phyloP scores from a whole-genome alignment of 2,329 filamentous ascomycete genomes.

The Elsinoe australis region DNA sequence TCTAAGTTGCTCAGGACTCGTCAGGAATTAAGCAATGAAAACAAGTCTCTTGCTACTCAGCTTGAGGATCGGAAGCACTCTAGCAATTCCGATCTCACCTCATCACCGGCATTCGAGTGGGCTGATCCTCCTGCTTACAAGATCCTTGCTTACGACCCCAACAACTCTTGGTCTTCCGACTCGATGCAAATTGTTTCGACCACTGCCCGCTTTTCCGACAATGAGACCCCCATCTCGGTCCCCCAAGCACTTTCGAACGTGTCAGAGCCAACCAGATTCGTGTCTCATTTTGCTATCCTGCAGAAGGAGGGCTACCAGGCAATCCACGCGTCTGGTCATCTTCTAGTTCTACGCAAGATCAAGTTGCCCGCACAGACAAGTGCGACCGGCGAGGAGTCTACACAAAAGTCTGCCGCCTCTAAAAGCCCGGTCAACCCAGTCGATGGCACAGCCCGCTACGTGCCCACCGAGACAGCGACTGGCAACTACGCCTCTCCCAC shows the following conservation, averaged over 20 bases:
- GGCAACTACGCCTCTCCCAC: conserved; percentile 58
- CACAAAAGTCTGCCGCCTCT: conserved; percentile 8
- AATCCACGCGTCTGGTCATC: conserved; percentile 53
- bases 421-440: conserved; percentile 48
- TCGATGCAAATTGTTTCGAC: conserved; percentile 54
- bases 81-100: background rate
- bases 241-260: conserved; percentile 54
- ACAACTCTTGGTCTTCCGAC: conserved; percentile 37
- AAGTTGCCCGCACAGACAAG: conserved; percentile 25
- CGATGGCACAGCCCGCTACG: conserved; percentile 32
- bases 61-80: background rate
- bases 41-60: background rate
- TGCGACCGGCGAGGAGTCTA: conserved; percentile 16
- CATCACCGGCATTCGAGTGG: conserved; percentile 22
- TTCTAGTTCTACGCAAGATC: conserved; percentile 60
- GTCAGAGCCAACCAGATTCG: conserved; percentile 56
- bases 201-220: conserved; percentile 44
- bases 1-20: conserved; percentile 2
- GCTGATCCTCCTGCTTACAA: conserved; percentile 47
- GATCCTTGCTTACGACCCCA: conserved; percentile 58
- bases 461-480: conserved; percentile 30
- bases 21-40: conserved; percentile 5
- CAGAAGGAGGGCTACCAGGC: conserved; percentile 59
- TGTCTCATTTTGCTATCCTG: conserved; percentile 54
- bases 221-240: conserved; percentile 48